These are phyloP conservation scores for Entelexis sorbosivorans DNA, from an alignment of 1,139 yeast genomes.

Conservation along the genomic window DNA sequence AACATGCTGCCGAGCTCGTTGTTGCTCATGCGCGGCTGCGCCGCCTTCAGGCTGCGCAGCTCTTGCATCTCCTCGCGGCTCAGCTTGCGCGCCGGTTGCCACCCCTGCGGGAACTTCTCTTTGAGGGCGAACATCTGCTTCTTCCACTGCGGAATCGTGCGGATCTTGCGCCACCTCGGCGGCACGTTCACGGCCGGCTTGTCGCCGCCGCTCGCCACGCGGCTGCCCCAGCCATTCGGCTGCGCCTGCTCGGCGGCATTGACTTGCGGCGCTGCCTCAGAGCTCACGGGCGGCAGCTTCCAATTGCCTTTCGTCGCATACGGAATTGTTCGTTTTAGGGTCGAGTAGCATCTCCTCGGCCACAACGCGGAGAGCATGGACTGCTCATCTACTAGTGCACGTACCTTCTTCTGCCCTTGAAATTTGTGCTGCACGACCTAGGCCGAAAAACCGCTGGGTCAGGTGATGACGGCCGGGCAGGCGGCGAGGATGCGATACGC, in stretches of 20 bases:
- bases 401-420: no score
- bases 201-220: background rate
- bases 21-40: constrained; percentile 48
- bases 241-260: background rate
- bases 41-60: constrained; percentile 44
- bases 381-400: background rate
- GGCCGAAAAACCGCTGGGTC: background rate
- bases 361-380: background rate
- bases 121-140: constrained; percentile 51
- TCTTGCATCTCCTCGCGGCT: constrained; percentile 63
- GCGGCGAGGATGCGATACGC: no score
- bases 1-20: constrained; percentile 55
- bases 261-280: background rate
- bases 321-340: constrained; percentile 16
- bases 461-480: background rate
- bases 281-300: constrained; percentile 12
- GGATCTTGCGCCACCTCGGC: constrained; percentile 35
- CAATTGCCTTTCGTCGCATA: constrained; percentile 20
- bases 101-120: constrained; percentile 46
- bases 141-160: constrained; percentile 48
- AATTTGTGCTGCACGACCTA: background rate
- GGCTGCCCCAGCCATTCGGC: constrained; percentile 3
- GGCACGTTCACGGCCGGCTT: constrained; percentile 30
- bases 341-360: constrained; percentile 1
- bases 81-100: constrained; percentile 63